Base-by-base conservation (phyloP, 768 basidiomycete species). In the Boletus eberwhitei region DNA sequence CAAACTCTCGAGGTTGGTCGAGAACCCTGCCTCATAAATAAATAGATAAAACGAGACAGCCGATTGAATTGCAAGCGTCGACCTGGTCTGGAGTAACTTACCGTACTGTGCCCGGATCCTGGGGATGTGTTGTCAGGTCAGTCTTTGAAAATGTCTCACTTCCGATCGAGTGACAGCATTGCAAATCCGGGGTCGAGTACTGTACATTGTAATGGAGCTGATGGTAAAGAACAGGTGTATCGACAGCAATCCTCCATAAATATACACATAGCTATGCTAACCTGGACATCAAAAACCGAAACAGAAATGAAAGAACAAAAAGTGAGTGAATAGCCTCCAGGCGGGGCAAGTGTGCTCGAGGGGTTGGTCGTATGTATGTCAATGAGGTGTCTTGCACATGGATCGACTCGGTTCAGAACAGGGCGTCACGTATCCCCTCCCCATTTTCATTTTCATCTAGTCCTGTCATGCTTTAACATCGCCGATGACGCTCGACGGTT, bases 401-500 rank as follows among this genome's bases (percentile, higher is more conserved):
- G 24, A 14, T 47, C 4, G 55, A 48, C 8, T 24, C 21, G 38
- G 40, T 26, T 11, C 24, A 26, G 22, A 26, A 24, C 16, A 29
- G 2, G 26, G 21, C 14, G 37, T 31, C 4, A 46, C 14, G 11
- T n/a, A n/a, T 50, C 19, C 29, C 35, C 17, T 36, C 31, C 41
- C 32, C 12, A 14, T 12, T 2, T 16, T 22, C 16, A 21, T 5
- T 26, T 11, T 4, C 3, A 38, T 36, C 43, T n/a, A 4, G 6
- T 14, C 24, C 14, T 2, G 34, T 61, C 48, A 54, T 36, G 31
- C 24, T 12, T 53, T 51, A 6, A 44, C 9, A 13, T 61, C 43
- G 17, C 52, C 45, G n/a, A 50, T 44, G 21, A 54, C 9, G 16
- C 48, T 57, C 19, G 50, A 32, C 3, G 57, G 51, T n/a, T 48